phyloP scores from a whole-genome alignment of 208 protist genomes.

The Novymonas esmeraldas region DNA sequence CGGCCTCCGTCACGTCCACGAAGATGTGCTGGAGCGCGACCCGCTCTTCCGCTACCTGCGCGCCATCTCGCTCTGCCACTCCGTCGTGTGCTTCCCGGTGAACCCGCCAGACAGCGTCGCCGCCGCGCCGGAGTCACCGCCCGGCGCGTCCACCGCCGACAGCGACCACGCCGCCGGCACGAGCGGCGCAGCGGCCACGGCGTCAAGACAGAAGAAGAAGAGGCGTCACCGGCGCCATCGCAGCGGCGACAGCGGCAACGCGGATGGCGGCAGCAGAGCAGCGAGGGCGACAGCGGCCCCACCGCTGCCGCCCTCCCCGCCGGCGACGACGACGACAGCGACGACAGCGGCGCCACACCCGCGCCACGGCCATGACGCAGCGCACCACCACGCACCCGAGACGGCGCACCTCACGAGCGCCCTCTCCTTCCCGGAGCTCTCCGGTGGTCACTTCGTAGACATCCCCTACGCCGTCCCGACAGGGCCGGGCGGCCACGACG shows the following conservation, averaged over 20 bases:
- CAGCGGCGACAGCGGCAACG: background rate
- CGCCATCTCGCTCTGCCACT: constrained; percentile 75
- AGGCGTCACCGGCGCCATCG: background rate
- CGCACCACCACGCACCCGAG: background rate
- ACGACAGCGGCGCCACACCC: background rate
- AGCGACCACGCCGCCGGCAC: background rate
- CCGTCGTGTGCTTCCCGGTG: constrained; percentile 74
- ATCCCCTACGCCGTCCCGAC: constrained; percentile 33
- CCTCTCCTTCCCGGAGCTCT: constrained; percentile 11
- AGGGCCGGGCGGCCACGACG: constrained; percentile 9
- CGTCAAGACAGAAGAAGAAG: background rate
- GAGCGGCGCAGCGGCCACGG: background rate
- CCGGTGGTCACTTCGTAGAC: constrained; percentile 28
- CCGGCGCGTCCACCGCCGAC: background rate
- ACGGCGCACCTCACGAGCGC: constrained; percentile 1
- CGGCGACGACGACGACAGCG: background rate
- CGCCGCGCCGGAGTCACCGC: background rate
- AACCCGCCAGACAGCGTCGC: constrained; percentile 1
- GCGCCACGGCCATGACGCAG: background rate
- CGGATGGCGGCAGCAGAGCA: background rate
- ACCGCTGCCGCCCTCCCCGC: background rate
- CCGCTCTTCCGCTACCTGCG: constrained; percentile 66
- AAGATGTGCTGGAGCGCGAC: constrained; percentile 52
- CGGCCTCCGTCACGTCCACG: constrained; percentile 24
- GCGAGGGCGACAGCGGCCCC: background rate